Evolutionary conservation across 2,329 filamentous ascomycete genomes (phyloP), one percentile per base, ranked within the genome.

Genomic region (Botrytis deweyae): DNA sequence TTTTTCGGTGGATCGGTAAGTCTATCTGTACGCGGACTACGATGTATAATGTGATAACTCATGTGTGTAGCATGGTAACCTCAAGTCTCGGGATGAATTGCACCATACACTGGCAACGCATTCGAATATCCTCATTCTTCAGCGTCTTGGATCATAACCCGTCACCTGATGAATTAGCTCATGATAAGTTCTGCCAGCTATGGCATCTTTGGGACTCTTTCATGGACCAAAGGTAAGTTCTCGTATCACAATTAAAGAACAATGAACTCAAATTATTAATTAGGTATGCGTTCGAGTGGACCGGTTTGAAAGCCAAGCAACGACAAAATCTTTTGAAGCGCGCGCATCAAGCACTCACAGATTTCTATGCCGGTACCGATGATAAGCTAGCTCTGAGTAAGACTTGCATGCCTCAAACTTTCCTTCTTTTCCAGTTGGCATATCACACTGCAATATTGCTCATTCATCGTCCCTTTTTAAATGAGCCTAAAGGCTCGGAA

Each of bases 201-300:
- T 77, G 76, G 76, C 75, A 77, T 70, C 55, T 77, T 20, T 77
- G 76, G 76, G 76, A 76, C 52, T 76, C 75, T 29, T 72, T 73
- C 36, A 75, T 77, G 74, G 73, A 77, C 64, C 72, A 76, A 74
- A 66, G 73, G 74, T 75, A 67, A 20, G 42, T 22, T 55, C 4
- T 55, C 12, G 3, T 36, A 14, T 66, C 63, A 29, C 7, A 20
- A 46, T 14, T 25, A 49, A 16, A 49, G 9, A 46, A 66, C 2
- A n/a, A 9, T 36, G 0, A 22, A 33, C 63, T 66, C 29, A 66
- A 12, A 55, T 16, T 10, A 36, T 25, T 16, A 8, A 66, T 20
- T 29, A 66, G 42, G 63, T 66, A 66, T 49, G 63, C 63, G 3
- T 66, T 66, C 10, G 63, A 66, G 42, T 66, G 42, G 63, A 25